Evolutionary conservation across 1,284 basidiomycete species (phyloP), one percentile per base, ranked within the genome.

Genomic region (Mycocalia duriaeana): DNA sequence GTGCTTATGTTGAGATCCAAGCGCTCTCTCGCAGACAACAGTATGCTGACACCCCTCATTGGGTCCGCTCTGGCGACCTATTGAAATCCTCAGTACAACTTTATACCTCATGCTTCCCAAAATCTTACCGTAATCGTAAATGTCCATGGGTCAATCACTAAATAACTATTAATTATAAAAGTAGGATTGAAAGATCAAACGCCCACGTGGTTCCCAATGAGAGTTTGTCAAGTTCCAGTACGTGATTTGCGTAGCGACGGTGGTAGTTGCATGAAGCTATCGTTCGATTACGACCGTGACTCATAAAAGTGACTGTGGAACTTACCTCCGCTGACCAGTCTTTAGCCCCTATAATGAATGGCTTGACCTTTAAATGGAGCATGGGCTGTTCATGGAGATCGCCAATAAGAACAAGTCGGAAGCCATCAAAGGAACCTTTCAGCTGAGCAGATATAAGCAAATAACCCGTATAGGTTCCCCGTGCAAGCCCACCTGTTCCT

Each of bases 211-310:
- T 68, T 99, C 96, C 92, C 96, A 99, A 62, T 99, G 94, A 41
- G 96, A 99, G 62, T 97, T 95, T 23, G 89, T 87, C 46, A 99
- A 70, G 67, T 99, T 99, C 90, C 93, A 99, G 63, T 96, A 99
- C 55, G 88, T 93, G 62, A 98, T 88, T 46, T 87, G 83, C 2
- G 83, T 84, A 16, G 84, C 84, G 54, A 96, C 72, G 0, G 88
- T 85, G 0, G 86, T 90, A 3, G 82, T 85, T 7, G 91, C 85
- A 62, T 87, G 85, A 41, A 96, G 69, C 91, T 95, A 47, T 31
- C 38, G 14, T 50, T 45, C 54, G 47, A 50, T 44, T 45, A 20
- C 5, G 25, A 36, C 22, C 26, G 13, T 24, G 28, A 22, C 19
- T n/a, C n/a, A n/a, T n/a, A n/a, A n/a, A 34, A 28, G 34, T 19